Percentiles rank a stretch among this genome's conserved stretches.
phyloP scores from a whole-genome alignment of 202 grass and related monocot species.

The Musa balbisiana region DNA sequence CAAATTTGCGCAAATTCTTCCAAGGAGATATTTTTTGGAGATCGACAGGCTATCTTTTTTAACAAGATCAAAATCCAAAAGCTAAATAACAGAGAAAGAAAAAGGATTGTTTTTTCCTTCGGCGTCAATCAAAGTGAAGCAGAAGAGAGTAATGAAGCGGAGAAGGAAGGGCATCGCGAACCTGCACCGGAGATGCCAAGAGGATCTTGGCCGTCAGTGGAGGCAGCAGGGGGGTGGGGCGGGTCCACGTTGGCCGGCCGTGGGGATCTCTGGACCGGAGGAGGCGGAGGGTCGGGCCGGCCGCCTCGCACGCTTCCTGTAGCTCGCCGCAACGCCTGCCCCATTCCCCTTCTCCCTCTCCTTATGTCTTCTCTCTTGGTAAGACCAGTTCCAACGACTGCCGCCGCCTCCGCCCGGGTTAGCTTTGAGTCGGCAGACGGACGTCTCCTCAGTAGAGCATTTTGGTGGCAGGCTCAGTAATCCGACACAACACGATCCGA shows the following conservation, averaged over 20 bases:
- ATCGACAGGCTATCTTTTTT: too few species aligned
- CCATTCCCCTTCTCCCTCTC: conserved; percentile 35
- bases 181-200: conserved; percentile 33
- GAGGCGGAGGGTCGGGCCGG: conserved; percentile 23
- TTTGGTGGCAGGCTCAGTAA: too few species aligned
- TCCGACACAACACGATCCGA: too few species aligned
- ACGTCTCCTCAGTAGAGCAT: not conserved
- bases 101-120: too few species aligned
- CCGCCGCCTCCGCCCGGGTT: not conserved
- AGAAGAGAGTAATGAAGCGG: not conserved
- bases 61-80: too few species aligned
- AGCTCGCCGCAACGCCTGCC: conserved; percentile 60
- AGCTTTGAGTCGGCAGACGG: not conserved
- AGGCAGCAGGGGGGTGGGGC: conserved; percentile 11
- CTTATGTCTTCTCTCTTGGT: not conserved
- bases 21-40: too few species aligned
- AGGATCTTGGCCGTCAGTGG: conserved; percentile 31
- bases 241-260: conserved; percentile 1
- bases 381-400: too few species aligned
- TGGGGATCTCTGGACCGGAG: conserved; percentile 15
- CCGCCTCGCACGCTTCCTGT: conserved; percentile 42
- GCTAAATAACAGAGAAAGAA: too few species aligned
- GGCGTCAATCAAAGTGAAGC: not conserved
- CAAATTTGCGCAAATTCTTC: too few species aligned
- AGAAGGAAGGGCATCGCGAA: not conserved